Evolutionary conservation across 768 basidiomycete genomes (phyloP), one percentile per base, ranked within the genome.

Genomic region (Suillus clintonianus): DNA sequence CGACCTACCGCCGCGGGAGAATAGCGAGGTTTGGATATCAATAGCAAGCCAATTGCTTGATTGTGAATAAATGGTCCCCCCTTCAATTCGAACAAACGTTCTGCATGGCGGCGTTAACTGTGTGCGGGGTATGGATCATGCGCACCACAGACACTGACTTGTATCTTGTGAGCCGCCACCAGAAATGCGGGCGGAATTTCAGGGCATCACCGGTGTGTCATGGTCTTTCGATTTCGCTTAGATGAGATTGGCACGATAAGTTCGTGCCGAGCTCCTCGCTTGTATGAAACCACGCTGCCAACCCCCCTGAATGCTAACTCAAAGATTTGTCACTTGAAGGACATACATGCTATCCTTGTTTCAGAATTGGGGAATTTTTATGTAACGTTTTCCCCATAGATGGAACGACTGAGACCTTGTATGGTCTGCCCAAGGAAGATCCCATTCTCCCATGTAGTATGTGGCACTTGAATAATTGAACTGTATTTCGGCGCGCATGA

Each of bases 1-100:
- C 62, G 66, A 66, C 74, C 68, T 75, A 68, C 42, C 54, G 63
- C 73, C 75, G 75, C 74, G 75, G 74, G 72, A 72, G 56, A 62
- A 64, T 17, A 34, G 55, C 42, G 61, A 65, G 39, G 45, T 42
- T 5, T 59, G 36, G 48, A 66, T 48, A 50, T 59, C 59, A 63
- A 43, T 59, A 64, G 63, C 24, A 24, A 45, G 50, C 66, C 32
- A 56, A 62, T 37, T 37, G 47, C 5, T 8, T 60, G 57, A 61
- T 5, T 32, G 5, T 9, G 17, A 30, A 11, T 51, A 11, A 5
- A 19, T 32, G 4, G 10, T 1, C 17, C n/a, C 2, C 24, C 8
- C 54, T 39, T 27, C 54, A 37, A 37, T 37, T 56, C 36, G 15
- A 56, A 17, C 48, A 30, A 17, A 17, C 10, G 27, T 32, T 17